phyloP scores from a whole-genome alignment of 768 basidiomycete genomes.

The Mycena albidolilacea region DNA sequence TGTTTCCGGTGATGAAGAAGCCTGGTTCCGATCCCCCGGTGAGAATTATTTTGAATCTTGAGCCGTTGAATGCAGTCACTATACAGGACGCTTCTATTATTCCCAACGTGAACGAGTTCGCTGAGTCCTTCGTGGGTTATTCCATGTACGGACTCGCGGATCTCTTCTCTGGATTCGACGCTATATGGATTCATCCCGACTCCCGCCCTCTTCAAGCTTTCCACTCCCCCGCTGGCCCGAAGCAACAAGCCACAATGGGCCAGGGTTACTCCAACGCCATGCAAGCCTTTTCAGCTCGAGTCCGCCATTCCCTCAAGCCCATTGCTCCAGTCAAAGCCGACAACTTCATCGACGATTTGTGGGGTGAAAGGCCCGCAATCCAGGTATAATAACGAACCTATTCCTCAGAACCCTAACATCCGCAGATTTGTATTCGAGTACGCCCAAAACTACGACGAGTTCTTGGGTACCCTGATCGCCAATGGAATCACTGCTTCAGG shows the following conservation, averaged over 20 bases:
- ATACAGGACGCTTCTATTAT: slow-evolving; percentile 46
- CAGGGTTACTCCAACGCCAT: slow-evolving; percentile 31
- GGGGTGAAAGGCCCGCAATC: slow-evolving; percentile 37
- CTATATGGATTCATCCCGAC: not conserved
- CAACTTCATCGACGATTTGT: slow-evolving; percentile 44
- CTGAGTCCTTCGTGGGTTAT: slow-evolving; percentile 43
- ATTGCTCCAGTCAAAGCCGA: slow-evolving; percentile 6
- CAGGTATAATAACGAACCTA: slow-evolving; percentile 37
- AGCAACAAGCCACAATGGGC: slow-evolving; percentile 28
- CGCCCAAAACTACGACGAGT: slow-evolving; percentile 38
- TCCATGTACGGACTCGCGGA: slow-evolving; percentile 46
- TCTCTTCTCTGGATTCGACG: slow-evolving; percentile 53
- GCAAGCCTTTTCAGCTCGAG: not conserved
- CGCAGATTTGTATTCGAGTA: slow-evolving; percentile 49
- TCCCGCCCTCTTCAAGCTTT: slow-evolving; percentile 30
- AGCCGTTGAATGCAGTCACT: slow-evolving; percentile 52
- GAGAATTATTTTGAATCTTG: slow-evolving; percentile 49
- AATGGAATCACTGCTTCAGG: slow-evolving; percentile 53
- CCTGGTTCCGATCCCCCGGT: slow-evolving; percentile 43
- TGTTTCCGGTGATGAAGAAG: slow-evolving; percentile 47
- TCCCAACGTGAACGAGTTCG: slow-evolving; percentile 46
- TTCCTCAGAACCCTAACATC: slow-evolving; percentile 42
- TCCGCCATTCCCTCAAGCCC: slow-evolving; percentile 31
- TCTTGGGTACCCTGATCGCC: slow-evolving; percentile 41
- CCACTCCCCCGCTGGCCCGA: slow-evolving; percentile 26